Evolutionary conservation across 305 asterid genomes (phyloP).

Genomic region (Fraxinus dipetala): DNA sequence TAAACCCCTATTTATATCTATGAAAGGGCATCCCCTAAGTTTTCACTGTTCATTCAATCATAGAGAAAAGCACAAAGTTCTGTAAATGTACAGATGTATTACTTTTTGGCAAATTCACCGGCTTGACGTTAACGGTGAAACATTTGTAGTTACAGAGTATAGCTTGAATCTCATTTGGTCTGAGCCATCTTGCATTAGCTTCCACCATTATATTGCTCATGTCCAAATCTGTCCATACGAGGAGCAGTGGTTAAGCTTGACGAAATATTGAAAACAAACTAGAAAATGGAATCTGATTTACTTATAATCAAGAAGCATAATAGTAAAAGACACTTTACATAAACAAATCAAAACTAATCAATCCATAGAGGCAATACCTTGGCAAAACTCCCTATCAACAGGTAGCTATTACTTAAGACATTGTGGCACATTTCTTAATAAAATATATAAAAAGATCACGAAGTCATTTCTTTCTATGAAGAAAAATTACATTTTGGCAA

Average conservation of each 20-base stretch:
- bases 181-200: constrained; percentile 87
- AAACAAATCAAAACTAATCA: constrained; percentile 5
- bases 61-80: not conserved
- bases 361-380: constrained; percentile 3
- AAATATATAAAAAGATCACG: not conserved
- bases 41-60: not conserved
- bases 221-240: constrained; percentile 71
- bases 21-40: not conserved
- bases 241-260: constrained; percentile 1
- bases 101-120: constrained; percentile 83
- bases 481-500: not conserved
- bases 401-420: not conserved
- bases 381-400: not conserved
- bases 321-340: not conserved
- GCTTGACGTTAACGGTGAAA: constrained; percentile 76
- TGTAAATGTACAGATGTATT: constrained; percentile 32
- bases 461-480: not conserved
- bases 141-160: constrained; percentile 70
- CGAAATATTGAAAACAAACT: constrained; percentile 15
- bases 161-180: constrained; percentile 97
- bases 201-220: constrained; percentile 60
- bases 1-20: not conserved
- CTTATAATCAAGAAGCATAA: constrained; percentile 9
- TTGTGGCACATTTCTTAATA: not conserved
- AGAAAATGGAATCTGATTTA: not conserved